Base-by-base conservation (phyloP, 1,284 basidiomycete genomes). In the Fomitopsis pinicola region DNA sequence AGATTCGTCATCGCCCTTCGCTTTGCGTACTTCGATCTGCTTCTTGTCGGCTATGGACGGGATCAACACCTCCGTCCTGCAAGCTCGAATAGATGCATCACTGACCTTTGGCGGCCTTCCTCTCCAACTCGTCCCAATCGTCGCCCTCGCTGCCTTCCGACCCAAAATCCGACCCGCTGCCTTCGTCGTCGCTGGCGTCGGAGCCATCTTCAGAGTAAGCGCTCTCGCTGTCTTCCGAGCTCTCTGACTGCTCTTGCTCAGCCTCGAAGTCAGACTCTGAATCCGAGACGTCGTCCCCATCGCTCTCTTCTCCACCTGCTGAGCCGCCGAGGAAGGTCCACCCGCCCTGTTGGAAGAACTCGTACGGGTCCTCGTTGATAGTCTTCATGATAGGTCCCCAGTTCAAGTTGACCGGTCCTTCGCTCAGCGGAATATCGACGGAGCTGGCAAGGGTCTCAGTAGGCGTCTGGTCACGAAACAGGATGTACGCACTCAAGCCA, bases 321-420 rank as follows among this genome's bases (percentile, higher is more conserved):
- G 80, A 76, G 36, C 87, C 85, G n/a, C 86, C 82, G 62, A 99
- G 82, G 88, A 97, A 98, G 61, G 80, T 82, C 97, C 97, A 99
- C 36, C 97, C 97, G 33, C 95, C 96, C 59, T 92, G 88, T 65
- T 89, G 90, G 87, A 97, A 99, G 80, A 99, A 99, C 57, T 93
- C 94, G 70, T 94, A 89, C 0, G 97, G 96, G 69, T 92, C 93
- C 65, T 98, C 96, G 68, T 97, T 97, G 77, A 97, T 89, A 36
- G 94, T 94, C 76, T 96, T 97, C 94, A 97, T 97, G 73, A 99
- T 98, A 3, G 93, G 93, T 17, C 89, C 88, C 97, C 97, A 99
- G 72, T 98, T 97, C 76, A 98, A 80, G 76, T 99, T 99, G 77
- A 99, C 95, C 1, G 95, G 94, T 10, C 97, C 94, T 76, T 98